A percentile compares a stretch with the other conserved stretches of the same genome.
phyloP scores from a whole-genome alignment of 371 early-diverging fungal genomes.

The Dichotomocladium elegans region DNA sequence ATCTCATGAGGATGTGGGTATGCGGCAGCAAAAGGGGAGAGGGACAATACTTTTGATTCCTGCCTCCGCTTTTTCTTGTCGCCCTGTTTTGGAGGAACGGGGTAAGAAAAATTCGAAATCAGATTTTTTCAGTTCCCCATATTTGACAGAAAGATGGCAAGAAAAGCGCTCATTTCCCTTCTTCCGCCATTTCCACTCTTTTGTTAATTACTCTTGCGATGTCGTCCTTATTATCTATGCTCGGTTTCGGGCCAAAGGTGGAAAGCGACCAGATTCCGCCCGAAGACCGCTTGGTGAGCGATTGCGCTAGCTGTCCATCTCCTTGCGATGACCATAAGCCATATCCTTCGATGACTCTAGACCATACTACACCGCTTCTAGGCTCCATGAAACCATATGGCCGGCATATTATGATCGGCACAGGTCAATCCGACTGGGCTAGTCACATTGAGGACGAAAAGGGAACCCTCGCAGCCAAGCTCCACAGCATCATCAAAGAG shows the following conservation, averaged over 20 bases:
- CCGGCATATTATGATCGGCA: slow-evolving; percentile 67
- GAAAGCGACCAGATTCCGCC: slow-evolving; percentile 27
- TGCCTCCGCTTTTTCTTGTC: too few relatives aligned
- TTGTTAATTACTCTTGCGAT: background rate
- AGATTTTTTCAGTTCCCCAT: too few relatives aligned
- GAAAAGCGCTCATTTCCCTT: too few relatives aligned
- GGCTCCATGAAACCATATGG: slow-evolving; percentile 71
- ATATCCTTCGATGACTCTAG: slow-evolving; percentile 69
- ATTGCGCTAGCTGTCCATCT: slow-evolving; percentile 39
- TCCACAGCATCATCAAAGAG: slow-evolving; percentile 16
- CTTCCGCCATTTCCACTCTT: background rate
- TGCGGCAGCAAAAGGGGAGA: too few relatives aligned
- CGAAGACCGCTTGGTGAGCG: slow-evolving; percentile 20
- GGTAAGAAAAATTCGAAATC: too few relatives aligned
- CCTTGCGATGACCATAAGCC: slow-evolving; percentile 57
- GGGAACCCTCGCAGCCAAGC: slow-evolving; percentile 42
- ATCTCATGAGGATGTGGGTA: too few relatives aligned
- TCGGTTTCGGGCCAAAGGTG: background rate
- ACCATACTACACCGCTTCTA: slow-evolving; percentile 43
- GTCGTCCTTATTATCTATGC: background rate
- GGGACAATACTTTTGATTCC: too few relatives aligned
- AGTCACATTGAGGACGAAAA: slow-evolving; percentile 56
- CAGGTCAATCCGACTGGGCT: slow-evolving; percentile 62
- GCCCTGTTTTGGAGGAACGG: too few relatives aligned
- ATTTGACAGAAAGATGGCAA: too few relatives aligned